A percentile compares a stretch with the other conserved stretches of the same genome.
phyloP scores from a whole-genome alignment of 1,284 basidiomycete species.

The Ceratobasidium sp. region DNA sequence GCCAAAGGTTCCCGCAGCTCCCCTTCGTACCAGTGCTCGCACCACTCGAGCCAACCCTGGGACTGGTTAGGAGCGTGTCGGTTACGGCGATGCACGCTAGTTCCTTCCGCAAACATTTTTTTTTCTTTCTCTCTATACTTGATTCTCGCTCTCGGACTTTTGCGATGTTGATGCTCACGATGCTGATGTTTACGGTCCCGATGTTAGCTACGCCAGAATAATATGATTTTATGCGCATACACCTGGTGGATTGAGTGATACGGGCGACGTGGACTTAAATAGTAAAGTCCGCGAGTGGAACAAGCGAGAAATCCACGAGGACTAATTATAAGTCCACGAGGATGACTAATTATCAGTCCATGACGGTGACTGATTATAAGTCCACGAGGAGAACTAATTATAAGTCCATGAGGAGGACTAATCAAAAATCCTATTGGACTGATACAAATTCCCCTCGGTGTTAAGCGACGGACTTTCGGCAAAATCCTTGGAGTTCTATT shows the following conservation, averaged over 20 bases:
- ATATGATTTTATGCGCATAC: constrained; percentile 12
- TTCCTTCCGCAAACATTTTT: not conserved
- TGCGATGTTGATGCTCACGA: not conserved
- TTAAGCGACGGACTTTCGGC: not conserved
- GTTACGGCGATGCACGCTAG: not conserved
- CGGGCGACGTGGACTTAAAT: not conserved
- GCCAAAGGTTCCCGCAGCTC: not conserved
- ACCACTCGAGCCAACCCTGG: not conserved
- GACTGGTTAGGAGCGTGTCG: not conserved
- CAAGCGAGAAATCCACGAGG: not conserved
- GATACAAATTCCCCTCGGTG: not conserved
- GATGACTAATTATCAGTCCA: too few relatives aligned
- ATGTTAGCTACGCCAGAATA: not conserved
- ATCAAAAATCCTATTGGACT: not conserved
- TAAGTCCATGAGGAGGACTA: too few relatives aligned
- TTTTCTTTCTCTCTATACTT: constrained; percentile 1
- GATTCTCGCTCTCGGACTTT: not conserved
- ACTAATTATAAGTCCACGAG: not conserved
- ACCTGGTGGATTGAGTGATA: not conserved
- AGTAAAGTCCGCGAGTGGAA: not conserved
- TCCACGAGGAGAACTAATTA: too few relatives aligned
- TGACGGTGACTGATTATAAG: too few relatives aligned
- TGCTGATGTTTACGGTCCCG: constrained; percentile 9
- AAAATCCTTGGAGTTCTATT: not conserved
- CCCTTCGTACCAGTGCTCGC: not conserved